A percentile compares a stretch with the other conserved stretches of the same genome.
Conservation (phyloP, 495 filamentous ascomycete species). For the Penicillium silybi region DNA sequence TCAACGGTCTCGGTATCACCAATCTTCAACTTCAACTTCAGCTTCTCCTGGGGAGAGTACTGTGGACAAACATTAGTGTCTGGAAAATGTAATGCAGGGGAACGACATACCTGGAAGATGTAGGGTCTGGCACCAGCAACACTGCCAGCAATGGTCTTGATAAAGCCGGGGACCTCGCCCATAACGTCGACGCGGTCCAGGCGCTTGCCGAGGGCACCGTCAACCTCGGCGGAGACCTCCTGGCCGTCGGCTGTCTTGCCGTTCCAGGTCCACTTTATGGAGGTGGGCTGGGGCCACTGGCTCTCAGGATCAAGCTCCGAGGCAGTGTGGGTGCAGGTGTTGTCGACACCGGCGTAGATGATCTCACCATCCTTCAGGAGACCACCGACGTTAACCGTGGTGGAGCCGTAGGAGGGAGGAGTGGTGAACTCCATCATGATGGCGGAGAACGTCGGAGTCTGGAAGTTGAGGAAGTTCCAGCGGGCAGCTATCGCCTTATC, state of each 20-base stretch:
- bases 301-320: constrained; percentile 67
- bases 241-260: constrained; percentile 76
- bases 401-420: constrained; percentile 89
- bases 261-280: constrained; percentile 71
- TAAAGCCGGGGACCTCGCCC: constrained; percentile 90
- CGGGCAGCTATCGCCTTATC: constrained; percentile 57
- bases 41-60: constrained; percentile 60
- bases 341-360: constrained; percentile 62
- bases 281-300: constrained; percentile 84
- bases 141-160: constrained; percentile 84
- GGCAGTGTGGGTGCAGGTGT: constrained; percentile 62
- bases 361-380: constrained; percentile 78
- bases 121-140: constrained; percentile 91
- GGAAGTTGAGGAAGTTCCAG: constrained; percentile 94
- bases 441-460: constrained; percentile 79
- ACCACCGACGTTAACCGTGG: constrained; percentile 78
- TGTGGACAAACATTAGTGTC: constrained; percentile 22
- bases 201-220: constrained; percentile 63
- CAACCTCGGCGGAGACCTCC: constrained; percentile 60
- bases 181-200: constrained; percentile 91
- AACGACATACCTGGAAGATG: constrained; percentile 77
- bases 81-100: not conserved
- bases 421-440: constrained; percentile 96
- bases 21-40: constrained; percentile 76
- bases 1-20: constrained; percentile 73